Base-by-base conservation (phyloP, 306 rosid species). In the Prunus padus region DNA sequence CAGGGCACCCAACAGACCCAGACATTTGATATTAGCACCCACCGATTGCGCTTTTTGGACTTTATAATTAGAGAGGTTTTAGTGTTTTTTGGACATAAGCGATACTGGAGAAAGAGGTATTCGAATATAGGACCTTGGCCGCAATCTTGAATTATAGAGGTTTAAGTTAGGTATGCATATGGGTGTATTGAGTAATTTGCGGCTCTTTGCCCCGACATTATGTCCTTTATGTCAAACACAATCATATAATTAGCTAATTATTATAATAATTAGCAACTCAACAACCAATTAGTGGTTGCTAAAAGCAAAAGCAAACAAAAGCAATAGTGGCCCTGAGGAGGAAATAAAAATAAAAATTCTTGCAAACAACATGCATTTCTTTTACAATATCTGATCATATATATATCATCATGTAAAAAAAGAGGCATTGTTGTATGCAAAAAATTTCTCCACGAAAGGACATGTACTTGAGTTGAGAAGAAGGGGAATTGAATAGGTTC, bases 401-500 rank as follows among this genome's bases (percentile, higher is more conserved):
- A 6, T 33, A 31, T 0, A 31, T 33, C 40, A 7, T 37, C 2
- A 37, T 1, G 9, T 37, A 37, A 6, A 8, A 7, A 37, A 3
- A 47, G 52, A 11, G 11, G 65, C 37, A 26, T 60, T 60, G 13
- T 4, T 60, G 50, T 23, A 63, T 2, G 19, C 20, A 11, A 51
- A 42, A 50, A 3, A 10, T 31, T 8, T 51, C 28, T 67, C 65
- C 49, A 22, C n/a, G 37, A 75, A 45, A 67, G 79, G 72, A 54
- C 71, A 51, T 45, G 8, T 1, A 79, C 54, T 65, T 50, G 25
- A 37, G 42, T 65, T 50, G 25, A 37, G 42, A 78, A 64, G 49
- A 72, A 73, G 78, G 79, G 56, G 80, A 67, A 60, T 79, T 86
- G 79, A 86, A 84, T 83, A 31, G 88, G 47, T 66, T 82, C 88